Conservation (phyloP, 1,284 basidiomycete species). For the Chalciporus sp. region DNA sequence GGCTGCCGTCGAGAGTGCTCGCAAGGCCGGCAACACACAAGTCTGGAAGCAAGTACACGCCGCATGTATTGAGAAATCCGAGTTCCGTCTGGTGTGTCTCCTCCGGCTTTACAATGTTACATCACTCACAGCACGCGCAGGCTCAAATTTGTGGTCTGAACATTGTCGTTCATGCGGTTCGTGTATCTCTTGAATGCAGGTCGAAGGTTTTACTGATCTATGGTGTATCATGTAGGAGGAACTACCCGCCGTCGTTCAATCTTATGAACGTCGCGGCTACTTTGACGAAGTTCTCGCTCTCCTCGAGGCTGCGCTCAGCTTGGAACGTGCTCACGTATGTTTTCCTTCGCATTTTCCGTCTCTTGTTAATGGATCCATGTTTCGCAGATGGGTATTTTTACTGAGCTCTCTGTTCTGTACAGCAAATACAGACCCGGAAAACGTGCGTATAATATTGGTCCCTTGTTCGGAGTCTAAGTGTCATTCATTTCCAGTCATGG, state of each 20-base stretch:
- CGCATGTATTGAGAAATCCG: constrained; percentile 95
- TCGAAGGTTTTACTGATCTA: neutral
- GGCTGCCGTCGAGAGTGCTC: constrained; percentile 95
- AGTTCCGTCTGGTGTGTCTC: constrained; percentile 80
- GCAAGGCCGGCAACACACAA: constrained; percentile 99
- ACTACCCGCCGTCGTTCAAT: constrained; percentile 76
- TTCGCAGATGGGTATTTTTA: constrained; percentile 83
- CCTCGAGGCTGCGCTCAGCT: constrained; percentile 91
- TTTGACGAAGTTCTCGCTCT: constrained; percentile 94
- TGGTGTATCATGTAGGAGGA: constrained; percentile 66
- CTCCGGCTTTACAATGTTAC: neutral
- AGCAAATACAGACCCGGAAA: constrained; percentile 97
- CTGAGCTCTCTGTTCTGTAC: constrained; percentile 92
- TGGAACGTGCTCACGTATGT: constrained; percentile 93
- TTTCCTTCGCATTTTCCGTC: constrained; percentile 9
- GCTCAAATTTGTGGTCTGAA: constrained; percentile 99
- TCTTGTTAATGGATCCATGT: constrained; percentile 15
- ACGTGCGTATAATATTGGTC: constrained; percentile 52
- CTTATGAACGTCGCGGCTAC: constrained; percentile 91
- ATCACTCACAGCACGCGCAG: constrained; percentile 33
- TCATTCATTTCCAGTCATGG: constrained; percentile 77
- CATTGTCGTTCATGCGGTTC: constrained; percentile 87
- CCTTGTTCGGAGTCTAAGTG: constrained; percentile 1
- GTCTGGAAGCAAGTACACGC: constrained; percentile 99
- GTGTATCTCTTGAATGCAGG: constrained; percentile 28